Conservation (phyloP, 768 basidiomycete species). For the Galerina marginata region DNA sequence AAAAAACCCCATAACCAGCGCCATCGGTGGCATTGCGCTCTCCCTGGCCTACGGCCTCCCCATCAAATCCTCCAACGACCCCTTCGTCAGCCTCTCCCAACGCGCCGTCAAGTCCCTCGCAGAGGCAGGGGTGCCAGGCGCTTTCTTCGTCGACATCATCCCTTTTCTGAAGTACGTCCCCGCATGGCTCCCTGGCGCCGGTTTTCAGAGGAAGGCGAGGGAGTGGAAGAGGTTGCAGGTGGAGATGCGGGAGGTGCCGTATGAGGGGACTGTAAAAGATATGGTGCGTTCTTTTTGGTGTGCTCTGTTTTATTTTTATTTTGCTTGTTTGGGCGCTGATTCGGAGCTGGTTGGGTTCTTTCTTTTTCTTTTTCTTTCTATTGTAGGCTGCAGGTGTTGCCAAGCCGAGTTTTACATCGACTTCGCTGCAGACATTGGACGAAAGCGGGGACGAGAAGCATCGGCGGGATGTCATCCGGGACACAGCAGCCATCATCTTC, state of each 20-base stretch:
- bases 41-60: constrained; percentile 36
- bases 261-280: constrained; percentile 32
- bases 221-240: constrained; percentile 37
- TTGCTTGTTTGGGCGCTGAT: neutral
- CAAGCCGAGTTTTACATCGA: constrained; percentile 20
- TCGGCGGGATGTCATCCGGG: constrained; percentile 18
- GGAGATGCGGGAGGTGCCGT: constrained; percentile 43
- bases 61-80: constrained; percentile 34
- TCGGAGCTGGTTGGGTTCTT: too few relatives aligned
- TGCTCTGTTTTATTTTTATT: neutral
- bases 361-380: too few relatives aligned
- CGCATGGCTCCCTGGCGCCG: constrained; percentile 52
- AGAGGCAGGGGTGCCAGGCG: constrained; percentile 29
- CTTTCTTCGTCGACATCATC: constrained; percentile 36
- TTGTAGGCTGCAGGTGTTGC: constrained; percentile 15
- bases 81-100: constrained; percentile 33
- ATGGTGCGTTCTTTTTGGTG: constrained; percentile 28
- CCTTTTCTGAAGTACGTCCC: constrained; percentile 46
- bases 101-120: constrained; percentile 26
- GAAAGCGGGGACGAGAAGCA: constrained; percentile 12
- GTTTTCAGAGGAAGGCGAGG: constrained; percentile 47
- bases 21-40: constrained; percentile 33
- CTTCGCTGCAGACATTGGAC: constrained; percentile 16
- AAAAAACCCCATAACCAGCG: constrained; percentile 11
- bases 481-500: constrained; percentile 23